Percentiles rank a stretch among this genome's conserved stretches.
phyloP scores from a whole-genome alignment of 2,329 filamentous ascomycete genomes.

The Monosporascus sp. region DNA sequence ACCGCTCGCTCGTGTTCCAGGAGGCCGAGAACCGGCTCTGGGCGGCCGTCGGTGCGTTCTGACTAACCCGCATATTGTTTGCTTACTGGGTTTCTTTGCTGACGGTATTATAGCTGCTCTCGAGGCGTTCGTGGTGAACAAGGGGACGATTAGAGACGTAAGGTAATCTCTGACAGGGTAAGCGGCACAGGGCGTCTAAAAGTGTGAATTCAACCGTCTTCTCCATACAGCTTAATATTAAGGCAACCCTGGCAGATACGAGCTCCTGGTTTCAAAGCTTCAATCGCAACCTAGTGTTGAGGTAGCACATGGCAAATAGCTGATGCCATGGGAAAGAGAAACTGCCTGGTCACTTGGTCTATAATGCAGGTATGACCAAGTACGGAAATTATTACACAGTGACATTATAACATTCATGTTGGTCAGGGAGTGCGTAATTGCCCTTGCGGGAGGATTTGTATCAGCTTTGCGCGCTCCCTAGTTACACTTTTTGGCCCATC shows the following conservation, averaged over 20 bases:
- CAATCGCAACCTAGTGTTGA: no score
- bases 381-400: no score
- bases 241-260: no score
- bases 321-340: no score
- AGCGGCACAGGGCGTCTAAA: neutral
- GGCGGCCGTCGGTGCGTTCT: constrained; percentile 68
- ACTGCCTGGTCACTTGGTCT: no score
- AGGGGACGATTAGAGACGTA: constrained; percentile 61
- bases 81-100: constrained; percentile 2
- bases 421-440: no score
- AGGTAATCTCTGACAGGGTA: neutral
- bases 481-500: constrained; percentile 12
- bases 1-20: constrained; percentile 79
- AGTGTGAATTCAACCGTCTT: neutral
- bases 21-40: constrained; percentile 95
- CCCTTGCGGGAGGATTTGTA: constrained; percentile 2
- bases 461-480: constrained; percentile 14
- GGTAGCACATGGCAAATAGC: no score
- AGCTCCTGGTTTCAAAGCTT: no score
- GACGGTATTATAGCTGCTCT: constrained; percentile 55
- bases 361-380: no score
- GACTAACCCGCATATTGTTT: neutral
- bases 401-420: no score
- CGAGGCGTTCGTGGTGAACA: constrained; percentile 91
- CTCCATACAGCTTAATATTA: no score